These are phyloP conservation scores for Aspergillus transmontanensis DNA, from an alignment of 2,329 filamentous ascomycete genomes.

Conservation along the genomic window DNA sequence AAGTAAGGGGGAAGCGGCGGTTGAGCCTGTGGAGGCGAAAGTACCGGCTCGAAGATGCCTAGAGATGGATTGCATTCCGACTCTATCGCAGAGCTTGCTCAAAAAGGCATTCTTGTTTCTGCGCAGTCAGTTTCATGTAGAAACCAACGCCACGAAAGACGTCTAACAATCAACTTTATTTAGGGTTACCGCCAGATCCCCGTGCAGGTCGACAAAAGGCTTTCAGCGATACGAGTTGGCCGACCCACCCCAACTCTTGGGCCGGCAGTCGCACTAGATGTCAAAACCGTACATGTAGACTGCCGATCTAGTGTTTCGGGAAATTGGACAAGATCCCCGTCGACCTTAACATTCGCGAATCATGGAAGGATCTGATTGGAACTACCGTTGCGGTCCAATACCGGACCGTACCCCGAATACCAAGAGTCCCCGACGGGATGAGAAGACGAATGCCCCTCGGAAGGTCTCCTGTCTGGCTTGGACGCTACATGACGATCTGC, in stretches of 20 bases:
- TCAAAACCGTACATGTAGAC: neutral
- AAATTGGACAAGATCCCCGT: slow-evolving; percentile 4
- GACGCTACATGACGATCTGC: slow-evolving; percentile 2
- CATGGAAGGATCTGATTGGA: neutral
- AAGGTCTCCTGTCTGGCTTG: neutral
- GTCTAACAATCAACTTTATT: neutral
- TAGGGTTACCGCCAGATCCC: neutral
- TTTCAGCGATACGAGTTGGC: neutral
- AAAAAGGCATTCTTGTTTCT: neutral
- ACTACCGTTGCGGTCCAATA: neutral
- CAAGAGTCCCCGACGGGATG: neutral
- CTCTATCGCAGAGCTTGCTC: neutral
- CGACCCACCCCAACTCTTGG: neutral
- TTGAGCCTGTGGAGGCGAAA: neutral
- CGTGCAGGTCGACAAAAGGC: neutral
- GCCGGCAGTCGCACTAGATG: neutral
- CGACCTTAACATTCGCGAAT: neutral
- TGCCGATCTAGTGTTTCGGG: slow-evolving; percentile 6
- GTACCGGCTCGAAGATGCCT: neutral
- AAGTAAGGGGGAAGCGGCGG: neutral
- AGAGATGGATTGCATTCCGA: neutral
- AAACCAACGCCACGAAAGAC: neutral
- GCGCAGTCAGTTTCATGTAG: neutral
- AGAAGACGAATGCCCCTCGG: neutral
- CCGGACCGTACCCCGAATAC: slow-evolving; percentile 5